phyloP scores from a whole-genome alignment of 768 basidiomycete species.

The Suillus variegatus region DNA sequence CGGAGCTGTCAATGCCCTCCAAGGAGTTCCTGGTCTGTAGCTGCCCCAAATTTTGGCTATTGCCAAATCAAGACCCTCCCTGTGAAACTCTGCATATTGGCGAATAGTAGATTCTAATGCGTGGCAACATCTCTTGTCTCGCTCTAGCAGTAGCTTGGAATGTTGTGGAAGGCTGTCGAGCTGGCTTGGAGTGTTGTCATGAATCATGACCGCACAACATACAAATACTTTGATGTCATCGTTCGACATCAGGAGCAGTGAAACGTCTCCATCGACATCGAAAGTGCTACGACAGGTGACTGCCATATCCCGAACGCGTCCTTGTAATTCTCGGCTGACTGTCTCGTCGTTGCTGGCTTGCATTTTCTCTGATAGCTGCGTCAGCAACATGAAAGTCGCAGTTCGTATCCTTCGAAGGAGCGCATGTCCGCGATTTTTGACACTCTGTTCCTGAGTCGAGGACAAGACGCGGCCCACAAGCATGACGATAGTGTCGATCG shows the following conservation, averaged over 20 bases:
- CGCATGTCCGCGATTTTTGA: slow-evolving; percentile 19
- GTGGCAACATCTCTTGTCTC: slow-evolving; percentile 33
- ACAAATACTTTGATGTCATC: slow-evolving; percentile 26
- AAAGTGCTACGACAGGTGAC: slow-evolving; percentile 38
- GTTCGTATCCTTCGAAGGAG: slow-evolving; percentile 35
- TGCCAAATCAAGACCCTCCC: slow-evolving; percentile 22
- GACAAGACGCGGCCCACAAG: slow-evolving; percentile 39
- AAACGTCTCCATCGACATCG: slow-evolving; percentile 23
- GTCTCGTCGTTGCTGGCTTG: slow-evolving; percentile 12
- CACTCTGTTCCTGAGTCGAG: slow-evolving; percentile 12
- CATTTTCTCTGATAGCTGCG: slow-evolving; percentile 29
- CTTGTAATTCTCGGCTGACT: slow-evolving; percentile 17
- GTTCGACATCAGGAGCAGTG: slow-evolving; percentile 17
- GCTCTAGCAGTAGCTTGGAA: slow-evolving; percentile 24
- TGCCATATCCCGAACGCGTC: slow-evolving; percentile 38
- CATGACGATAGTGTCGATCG: slow-evolving; percentile 35
- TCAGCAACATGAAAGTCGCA: slow-evolving; percentile 38
- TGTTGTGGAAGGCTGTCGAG: slow-evolving; percentile 6
- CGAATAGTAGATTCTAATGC: slow-evolving; percentile 19
- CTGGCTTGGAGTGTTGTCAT: slow-evolving; percentile 24
- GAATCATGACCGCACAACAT: slow-evolving; percentile 27
- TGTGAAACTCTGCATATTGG: neutral
- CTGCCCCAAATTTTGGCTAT: slow-evolving; percentile 21
- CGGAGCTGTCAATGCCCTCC: slow-evolving; percentile 15
- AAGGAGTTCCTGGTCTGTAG: slow-evolving; percentile 26